Evolutionary conservation across 805 yeast species (phyloP).

Genomic region (Maudiozyma saulgeensis): DNA sequence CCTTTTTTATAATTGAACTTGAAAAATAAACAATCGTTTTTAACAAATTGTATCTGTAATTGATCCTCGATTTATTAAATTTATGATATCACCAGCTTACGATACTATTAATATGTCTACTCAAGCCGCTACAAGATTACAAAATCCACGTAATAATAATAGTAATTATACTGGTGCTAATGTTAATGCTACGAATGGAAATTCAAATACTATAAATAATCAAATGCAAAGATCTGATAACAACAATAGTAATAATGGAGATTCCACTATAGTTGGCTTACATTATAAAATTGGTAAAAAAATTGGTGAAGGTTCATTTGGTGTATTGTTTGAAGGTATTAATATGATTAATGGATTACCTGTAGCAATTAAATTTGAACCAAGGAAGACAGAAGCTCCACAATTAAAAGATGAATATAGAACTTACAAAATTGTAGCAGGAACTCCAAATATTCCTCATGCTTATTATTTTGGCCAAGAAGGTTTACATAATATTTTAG

Average conservation of each 20-base stretch:
- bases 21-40: no score
- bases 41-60: no score
- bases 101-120: neutral
- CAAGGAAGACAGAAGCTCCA: slow-evolving; percentile 94
- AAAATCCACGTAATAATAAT: neutral
- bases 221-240: neutral
- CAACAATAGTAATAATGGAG: neutral
- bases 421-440: slow-evolving; percentile 78
- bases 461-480: slow-evolving; percentile 98
- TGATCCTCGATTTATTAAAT: neutral
- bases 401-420: slow-evolving; percentile 94
- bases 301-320: slow-evolving; percentile 98
- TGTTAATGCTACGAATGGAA: neutral
- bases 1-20: no score
- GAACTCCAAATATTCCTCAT: slow-evolving; percentile 81
- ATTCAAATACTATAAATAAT: neutral
- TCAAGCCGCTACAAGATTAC: neutral
- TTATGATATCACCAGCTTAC: neutral
- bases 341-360: slow-evolving; percentile 78
- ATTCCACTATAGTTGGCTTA: slow-evolving; percentile 56
- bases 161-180: neutral
- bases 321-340: slow-evolving; percentile 92
- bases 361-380: slow-evolving; percentile 96
- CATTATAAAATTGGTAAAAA: slow-evolving; percentile 96
- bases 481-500: slow-evolving; percentile 90